Evolutionary conservation across 2,329 filamentous ascomycete species (phyloP).

Genomic region (Lecanicillium sp.): DNA sequence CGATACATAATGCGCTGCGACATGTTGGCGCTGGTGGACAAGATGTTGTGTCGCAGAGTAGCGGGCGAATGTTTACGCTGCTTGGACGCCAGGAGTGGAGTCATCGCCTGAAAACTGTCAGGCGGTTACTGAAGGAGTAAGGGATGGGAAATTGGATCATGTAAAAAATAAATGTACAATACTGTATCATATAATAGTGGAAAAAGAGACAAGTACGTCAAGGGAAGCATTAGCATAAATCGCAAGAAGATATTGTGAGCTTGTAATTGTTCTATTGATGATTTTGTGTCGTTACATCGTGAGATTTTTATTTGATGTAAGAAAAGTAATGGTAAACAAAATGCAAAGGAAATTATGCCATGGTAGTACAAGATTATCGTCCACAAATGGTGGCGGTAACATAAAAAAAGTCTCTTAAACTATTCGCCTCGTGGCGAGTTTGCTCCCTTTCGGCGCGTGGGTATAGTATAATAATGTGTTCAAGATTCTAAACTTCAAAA

Average conservation of each 20-base stretch:
- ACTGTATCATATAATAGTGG: too few relatives aligned
- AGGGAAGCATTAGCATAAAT: too few relatives aligned
- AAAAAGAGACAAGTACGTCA: too few relatives aligned
- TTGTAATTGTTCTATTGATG: too few relatives aligned
- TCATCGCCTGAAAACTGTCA: conserved; percentile 13
- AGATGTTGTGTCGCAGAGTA: conserved; percentile 19
- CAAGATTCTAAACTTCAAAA: conserved; percentile 30
- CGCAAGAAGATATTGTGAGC: too few relatives aligned
- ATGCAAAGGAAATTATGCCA: conserved; percentile 10
- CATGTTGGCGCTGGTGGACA: conserved; percentile 22
- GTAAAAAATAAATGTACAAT: conserved; percentile 1
- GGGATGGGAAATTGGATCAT: too few relatives aligned
- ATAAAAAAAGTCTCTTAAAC: conserved; percentile 9
- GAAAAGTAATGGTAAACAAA: conserved; percentile 7
- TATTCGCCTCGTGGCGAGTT: too few relatives aligned
- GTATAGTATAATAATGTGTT: conserved; percentile 15
- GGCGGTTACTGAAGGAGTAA: conserved; percentile 9
- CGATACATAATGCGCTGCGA: conserved; percentile 21
- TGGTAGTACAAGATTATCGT: conserved; percentile 4
- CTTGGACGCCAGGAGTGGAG: conserved; percentile 27
- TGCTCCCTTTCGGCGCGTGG: conserved; percentile 9
- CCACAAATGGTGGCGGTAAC: conserved; percentile 3
- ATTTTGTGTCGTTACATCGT: too few relatives aligned
- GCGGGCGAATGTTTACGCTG: conserved; percentile 22
- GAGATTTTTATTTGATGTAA: too few relatives aligned